Percentiles rank a stretch among this genome's conserved stretches.
phyloP scores from a whole-genome alignment of 495 filamentous ascomycete genomes.

The Penicillium robsamsonii region DNA sequence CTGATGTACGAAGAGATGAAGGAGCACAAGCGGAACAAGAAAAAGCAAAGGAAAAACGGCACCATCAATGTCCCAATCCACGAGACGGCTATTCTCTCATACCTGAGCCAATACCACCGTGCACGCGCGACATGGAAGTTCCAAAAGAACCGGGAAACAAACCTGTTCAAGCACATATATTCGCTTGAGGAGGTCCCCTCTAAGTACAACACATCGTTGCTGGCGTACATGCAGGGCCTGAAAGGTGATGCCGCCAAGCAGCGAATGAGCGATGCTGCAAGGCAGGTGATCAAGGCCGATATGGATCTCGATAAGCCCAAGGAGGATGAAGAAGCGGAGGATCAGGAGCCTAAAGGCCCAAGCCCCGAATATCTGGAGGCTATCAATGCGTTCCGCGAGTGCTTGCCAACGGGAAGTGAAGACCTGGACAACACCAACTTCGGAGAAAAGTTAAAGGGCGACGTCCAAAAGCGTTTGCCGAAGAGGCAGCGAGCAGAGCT shows the following conservation, averaged over 20 bases:
- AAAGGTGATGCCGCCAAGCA: constrained; percentile 60
- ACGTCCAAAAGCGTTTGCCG: constrained; percentile 36
- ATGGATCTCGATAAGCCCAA: constrained; percentile 27
- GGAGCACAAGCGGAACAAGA: constrained; percentile 34
- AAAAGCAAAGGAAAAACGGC: constrained; percentile 33
- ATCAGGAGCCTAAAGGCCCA: constrained; percentile 28
- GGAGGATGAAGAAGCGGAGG: constrained; percentile 43
- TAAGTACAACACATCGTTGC: constrained; percentile 59
- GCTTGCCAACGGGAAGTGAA: constrained; percentile 29
- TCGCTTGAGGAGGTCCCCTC: constrained; percentile 64
- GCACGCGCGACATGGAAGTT: constrained; percentile 78
- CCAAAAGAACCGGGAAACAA: constrained; percentile 82
- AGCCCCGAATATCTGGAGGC: constrained; percentile 54
- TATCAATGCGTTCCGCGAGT: constrained; percentile 43
- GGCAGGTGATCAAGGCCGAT: constrained; percentile 51
- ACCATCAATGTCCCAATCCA: constrained; percentile 18
- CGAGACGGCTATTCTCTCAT: constrained; percentile 64
- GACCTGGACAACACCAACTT: constrained; percentile 32
- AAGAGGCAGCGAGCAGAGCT: constrained; percentile 49
- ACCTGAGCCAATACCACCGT: constrained; percentile 68
- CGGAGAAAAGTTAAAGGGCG: constrained; percentile 41
- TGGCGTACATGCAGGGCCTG: constrained; percentile 68
- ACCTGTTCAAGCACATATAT: constrained; percentile 78
- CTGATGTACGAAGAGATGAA: constrained; percentile 28
- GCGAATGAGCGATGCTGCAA: constrained; percentile 60